Evolutionary conservation across 176 grass and related monocot genomes (phyloP).

Genomic region (Elymus sibiricus): DNA sequence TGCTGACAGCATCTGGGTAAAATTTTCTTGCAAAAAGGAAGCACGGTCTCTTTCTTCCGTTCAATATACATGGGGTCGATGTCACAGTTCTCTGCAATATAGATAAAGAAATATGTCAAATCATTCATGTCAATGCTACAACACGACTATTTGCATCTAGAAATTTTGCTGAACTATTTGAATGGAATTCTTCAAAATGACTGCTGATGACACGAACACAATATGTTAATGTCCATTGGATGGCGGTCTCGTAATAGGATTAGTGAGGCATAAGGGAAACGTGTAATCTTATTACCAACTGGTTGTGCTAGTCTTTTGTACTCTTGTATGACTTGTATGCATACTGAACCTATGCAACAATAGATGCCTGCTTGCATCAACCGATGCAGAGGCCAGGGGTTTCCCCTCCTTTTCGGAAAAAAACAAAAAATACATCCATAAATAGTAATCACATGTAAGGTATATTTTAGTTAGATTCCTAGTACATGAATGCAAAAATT

Average conservation of each 20-base stretch:
- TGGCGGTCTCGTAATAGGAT: background rate
- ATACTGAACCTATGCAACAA: background rate
- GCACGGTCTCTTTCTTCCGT: conserved; percentile 88
- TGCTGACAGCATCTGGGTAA: conserved; percentile 83
- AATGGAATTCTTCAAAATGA: background rate
- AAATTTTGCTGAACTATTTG: conserved; percentile 10
- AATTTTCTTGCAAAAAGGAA: conserved; percentile 97
- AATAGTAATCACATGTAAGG: background rate
- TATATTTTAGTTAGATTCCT: background rate
- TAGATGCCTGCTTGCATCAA: background rate
- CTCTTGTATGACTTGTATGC: background rate
- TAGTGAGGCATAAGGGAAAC: background rate
- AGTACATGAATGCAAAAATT: background rate
- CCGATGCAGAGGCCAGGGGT: background rate
- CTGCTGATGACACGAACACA: background rate
- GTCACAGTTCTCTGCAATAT: conserved; percentile 63
- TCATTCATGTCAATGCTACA: background rate
- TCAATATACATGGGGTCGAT: conserved; percentile 65
- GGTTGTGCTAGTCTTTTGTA: background rate
- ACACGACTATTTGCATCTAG: background rate
- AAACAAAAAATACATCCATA: background rate
- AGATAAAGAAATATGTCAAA: conserved; percentile 27
- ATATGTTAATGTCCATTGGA: background rate
- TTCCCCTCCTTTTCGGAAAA: background rate
- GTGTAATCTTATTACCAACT: background rate